Evolutionary conservation across 495 filamentous ascomycete genomes (phyloP), one percentile per base, ranked within the genome.

Genomic region (Aspergillus saccharolyticus): DNA sequence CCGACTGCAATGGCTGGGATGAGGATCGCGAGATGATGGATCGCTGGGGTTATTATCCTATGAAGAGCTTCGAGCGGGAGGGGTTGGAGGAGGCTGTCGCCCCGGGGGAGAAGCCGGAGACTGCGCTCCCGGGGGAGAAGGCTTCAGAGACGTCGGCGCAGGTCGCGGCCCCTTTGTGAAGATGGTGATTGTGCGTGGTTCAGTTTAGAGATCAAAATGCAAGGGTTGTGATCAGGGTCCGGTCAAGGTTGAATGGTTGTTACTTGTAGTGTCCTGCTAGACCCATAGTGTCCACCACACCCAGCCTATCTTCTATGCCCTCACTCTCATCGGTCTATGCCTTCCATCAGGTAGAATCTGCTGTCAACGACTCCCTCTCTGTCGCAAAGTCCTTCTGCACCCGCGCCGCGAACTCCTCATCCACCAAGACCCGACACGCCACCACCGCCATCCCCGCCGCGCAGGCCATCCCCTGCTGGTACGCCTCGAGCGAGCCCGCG

Each of bases 1-100:
- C 90, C 0, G 87, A 88, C 54, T 92, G 89, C 66, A 91, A 86
- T 59, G 90, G 89, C 4, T 95, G 89, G 88, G 89, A 91, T 59
- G 88, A 91, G 72, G 90, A 95, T 61, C 83, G 80, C 52, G 82
- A 57, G 8, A 87, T 93, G 83, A 91, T 95, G 71, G 83, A 86
- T 9, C 76, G 78, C 48, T 93, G 87, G 86, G 90, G 90, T 9
- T 71, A 90, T 63, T 74, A 79, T 60, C 86, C 88, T 39, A 88
- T 89, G 86, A 75, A 79, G 70, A 85, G 74, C 64, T 78, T 78
- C 42, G 73, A 76, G 63, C 73, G 65, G 64, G 63, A 54, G 44
- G 18, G 21, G 12, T 46, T 46, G 44, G 21, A 49, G 44, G 21
- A 49, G 46, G 46, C 19, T 20, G 18, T 19, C 21, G 46, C 19